Percentiles rank a stretch among this genome's conserved stretches.
Conservation (phyloP, 208 protist species). For the Acanthamoeba royreba region DNA sequence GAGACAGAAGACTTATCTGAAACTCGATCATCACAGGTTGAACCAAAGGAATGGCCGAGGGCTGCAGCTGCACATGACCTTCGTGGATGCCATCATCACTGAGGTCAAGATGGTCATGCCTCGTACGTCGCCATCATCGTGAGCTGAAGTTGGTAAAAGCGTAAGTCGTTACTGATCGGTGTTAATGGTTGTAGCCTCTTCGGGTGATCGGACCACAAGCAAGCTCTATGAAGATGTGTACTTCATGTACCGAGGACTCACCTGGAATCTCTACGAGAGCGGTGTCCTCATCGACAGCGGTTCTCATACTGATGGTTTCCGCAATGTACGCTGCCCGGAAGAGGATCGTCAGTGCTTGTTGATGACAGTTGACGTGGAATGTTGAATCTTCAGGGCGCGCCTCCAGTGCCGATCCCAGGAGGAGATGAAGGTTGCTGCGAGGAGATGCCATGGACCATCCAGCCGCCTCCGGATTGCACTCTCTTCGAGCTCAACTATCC, state of each 20-base stretch:
- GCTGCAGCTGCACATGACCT: neutral
- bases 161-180: neutral
- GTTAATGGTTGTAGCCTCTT: neutral
- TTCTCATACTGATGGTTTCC: neutral
- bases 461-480: neutral
- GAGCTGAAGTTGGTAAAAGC: too few relatives aligned
- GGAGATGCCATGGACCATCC: neutral
- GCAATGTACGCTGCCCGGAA: too few relatives aligned
- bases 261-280: neutral
- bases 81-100: neutral
- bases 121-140: neutral
- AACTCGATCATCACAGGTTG: neutral
- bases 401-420: neutral
- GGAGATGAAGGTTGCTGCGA: neutral
- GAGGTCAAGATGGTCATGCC: neutral
- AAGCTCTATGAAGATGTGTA: neutral
- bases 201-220: neutral
- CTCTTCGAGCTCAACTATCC: neutral
- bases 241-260: neutral
- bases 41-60: neutral
- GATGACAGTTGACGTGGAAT: too few relatives aligned
- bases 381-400: neutral
- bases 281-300: neutral
- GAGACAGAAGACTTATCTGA: too few relatives aligned
- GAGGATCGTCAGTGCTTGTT: too few relatives aligned